Conservation (phyloP, 2,329 filamentous ascomycete genomes). For the Ophiostoma quercus region DNA sequence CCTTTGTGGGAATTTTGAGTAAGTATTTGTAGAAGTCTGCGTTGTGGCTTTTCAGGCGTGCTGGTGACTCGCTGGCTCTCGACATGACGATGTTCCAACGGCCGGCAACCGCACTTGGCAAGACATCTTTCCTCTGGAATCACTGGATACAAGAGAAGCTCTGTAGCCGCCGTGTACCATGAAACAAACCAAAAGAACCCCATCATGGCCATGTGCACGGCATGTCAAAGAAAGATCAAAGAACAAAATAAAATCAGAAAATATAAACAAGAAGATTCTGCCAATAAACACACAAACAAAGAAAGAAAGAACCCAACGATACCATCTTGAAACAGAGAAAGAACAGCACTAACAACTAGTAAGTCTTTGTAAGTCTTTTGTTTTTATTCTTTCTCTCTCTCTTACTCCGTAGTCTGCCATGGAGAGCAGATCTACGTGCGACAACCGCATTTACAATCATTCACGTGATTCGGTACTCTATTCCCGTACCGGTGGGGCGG, state of each 20-base stretch:
- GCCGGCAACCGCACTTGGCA: too few relatives aligned
- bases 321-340: conserved; percentile 1
- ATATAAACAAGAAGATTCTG: background rate
- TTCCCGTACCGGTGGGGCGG: background rate
- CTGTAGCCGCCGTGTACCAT: too few relatives aligned
- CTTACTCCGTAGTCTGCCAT: background rate
- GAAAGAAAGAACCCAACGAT: background rate
- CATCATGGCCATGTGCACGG: background rate
- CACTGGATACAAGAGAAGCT: too few relatives aligned
- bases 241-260: background rate
- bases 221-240: background rate
- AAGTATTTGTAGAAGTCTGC: too few relatives aligned
- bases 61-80: too few relatives aligned
- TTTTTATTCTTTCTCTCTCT: background rate
- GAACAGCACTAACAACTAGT: conserved; percentile 1
- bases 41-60: too few relatives aligned
- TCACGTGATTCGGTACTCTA: background rate
- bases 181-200: too few relatives aligned
- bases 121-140: too few relatives aligned
- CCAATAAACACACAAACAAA: background rate
- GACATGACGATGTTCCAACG: background rate
- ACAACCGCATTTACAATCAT: background rate
- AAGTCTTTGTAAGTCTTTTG: background rate
- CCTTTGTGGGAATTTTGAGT: background rate
- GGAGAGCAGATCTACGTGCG: background rate